phyloP scores from a whole-genome alignment of 2,329 filamentous ascomycete species.

The Cercospora nicotianae region DNA sequence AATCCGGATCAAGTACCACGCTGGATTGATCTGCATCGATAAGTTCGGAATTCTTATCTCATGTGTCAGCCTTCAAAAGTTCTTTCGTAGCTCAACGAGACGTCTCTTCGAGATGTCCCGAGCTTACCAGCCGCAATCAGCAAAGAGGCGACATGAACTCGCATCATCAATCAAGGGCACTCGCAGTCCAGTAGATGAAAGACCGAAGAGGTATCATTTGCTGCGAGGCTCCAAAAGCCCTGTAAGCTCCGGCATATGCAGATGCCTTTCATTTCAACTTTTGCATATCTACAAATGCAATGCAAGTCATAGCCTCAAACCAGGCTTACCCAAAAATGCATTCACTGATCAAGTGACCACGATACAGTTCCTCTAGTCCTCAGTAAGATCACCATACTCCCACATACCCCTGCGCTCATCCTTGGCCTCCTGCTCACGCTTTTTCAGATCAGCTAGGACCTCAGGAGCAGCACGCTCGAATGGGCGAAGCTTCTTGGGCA shows the following conservation, averaged over 20 bases:
- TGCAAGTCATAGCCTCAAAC: neutral
- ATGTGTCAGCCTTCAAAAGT: neutral
- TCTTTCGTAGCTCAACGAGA: neutral
- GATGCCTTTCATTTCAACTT: neutral
- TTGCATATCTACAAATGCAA: constrained; percentile 2
- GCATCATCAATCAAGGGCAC: no score
- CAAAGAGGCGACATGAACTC: no score
- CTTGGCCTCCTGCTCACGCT: constrained; percentile 78
- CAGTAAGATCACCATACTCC: constrained; percentile 97
- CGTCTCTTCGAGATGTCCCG: no score
- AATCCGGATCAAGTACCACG: neutral
- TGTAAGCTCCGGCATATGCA: neutral
- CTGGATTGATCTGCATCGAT: neutral
- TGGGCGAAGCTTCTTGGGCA: constrained; percentile 83
- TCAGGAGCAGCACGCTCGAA: constrained; percentile 81
- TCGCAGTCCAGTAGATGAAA: neutral
- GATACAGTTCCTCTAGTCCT: constrained; percentile 55
- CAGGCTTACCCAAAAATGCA: neutral
- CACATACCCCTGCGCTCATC: constrained; percentile 81
- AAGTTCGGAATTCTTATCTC: neutral
- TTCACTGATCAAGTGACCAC: neutral
- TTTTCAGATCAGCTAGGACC: constrained; percentile 69
- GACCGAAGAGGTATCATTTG: neutral
- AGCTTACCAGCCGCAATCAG: no score
- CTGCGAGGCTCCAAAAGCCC: neutral